A percentile compares a stretch with the other conserved stretches of the same genome.
Conservation (phyloP, 139 green algal species). For the Coelastrella sp. region DNA sequence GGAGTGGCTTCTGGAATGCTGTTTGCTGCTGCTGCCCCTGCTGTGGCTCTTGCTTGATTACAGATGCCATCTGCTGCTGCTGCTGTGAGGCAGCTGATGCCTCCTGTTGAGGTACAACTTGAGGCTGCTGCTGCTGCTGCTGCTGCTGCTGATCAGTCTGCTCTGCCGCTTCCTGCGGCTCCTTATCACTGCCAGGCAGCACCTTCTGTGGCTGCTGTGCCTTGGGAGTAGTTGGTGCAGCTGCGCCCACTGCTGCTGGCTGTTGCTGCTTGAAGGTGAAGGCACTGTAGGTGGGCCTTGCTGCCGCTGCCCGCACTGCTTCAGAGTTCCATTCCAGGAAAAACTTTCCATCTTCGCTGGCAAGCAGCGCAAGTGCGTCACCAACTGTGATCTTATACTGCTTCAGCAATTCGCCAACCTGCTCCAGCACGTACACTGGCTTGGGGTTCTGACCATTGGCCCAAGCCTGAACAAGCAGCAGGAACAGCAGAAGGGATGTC, state of each 20-base stretch:
- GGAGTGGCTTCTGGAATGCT: neutral
- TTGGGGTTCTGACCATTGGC: slow-evolving; percentile 79
- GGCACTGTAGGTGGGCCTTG: slow-evolving; percentile 58
- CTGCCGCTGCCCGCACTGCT: slow-evolving; percentile 57
- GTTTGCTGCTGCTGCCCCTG: slow-evolving; percentile 5
- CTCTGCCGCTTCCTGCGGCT: neutral
- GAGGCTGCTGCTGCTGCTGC: slow-evolving; percentile 17
- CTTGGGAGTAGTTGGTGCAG: neutral
- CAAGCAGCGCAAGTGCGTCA: slow-evolving; percentile 74
- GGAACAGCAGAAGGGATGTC: slow-evolving; percentile 52
- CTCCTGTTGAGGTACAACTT: neutral
- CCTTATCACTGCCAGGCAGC: neutral
- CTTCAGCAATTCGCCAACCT: slow-evolving; percentile 59
- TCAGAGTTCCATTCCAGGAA: slow-evolving; percentile 69
- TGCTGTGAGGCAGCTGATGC: neutral
- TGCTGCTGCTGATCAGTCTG: neutral
- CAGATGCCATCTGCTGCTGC: neutral
- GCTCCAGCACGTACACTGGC: slow-evolving; percentile 84
- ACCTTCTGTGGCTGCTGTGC: neutral
- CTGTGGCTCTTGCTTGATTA: slow-evolving; percentile 5
- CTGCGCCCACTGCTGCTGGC: neutral
- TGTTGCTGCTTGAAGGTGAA: slow-evolving; percentile 44
- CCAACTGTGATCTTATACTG: slow-evolving; percentile 60
- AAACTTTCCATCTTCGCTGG: slow-evolving; percentile 55
- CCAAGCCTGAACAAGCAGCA: slow-evolving; percentile 58